Conservation (phyloP, 2,329 filamentous ascomycete species). For the Rhynchosporium secalis region DNA sequence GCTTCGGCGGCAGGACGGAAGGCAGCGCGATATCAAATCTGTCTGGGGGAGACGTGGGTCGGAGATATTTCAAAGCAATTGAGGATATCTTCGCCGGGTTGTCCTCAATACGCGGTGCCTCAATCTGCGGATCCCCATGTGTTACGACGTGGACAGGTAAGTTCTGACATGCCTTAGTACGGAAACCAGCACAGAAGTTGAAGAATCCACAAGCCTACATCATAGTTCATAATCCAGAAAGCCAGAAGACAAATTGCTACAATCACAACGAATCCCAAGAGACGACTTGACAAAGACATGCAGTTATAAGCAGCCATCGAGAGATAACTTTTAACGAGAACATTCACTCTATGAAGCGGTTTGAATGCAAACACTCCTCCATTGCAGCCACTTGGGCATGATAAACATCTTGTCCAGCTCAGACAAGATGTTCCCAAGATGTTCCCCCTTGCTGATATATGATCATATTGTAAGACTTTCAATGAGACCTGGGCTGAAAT, state of each 20-base stretch:
- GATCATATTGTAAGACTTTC: neutral
- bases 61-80: neutral
- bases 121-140: conserved; percentile 7
- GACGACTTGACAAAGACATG: neutral
- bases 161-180: conserved; percentile 4
- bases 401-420: neutral
- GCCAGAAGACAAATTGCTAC: neutral
- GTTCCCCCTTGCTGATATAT: neutral
- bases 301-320: neutral
- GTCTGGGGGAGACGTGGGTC: conserved; percentile 2
- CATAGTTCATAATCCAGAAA: neutral
- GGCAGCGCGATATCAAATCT: conserved; percentile 2
- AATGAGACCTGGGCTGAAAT: neutral
- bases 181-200: neutral
- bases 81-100: neutral
- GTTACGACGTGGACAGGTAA: neutral
- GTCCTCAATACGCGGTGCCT: conserved; percentile 5
- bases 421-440: neutral
- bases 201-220: neutral
- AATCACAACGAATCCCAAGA: neutral
- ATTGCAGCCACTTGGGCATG: neutral
- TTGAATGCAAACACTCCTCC: neutral
- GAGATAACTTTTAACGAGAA: neutral
- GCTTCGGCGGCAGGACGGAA: neutral
- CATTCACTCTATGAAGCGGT: neutral